Evolutionary conservation across 1,284 basidiomycete genomes (phyloP).

Genomic region (Crucibulum parvulum): DNA sequence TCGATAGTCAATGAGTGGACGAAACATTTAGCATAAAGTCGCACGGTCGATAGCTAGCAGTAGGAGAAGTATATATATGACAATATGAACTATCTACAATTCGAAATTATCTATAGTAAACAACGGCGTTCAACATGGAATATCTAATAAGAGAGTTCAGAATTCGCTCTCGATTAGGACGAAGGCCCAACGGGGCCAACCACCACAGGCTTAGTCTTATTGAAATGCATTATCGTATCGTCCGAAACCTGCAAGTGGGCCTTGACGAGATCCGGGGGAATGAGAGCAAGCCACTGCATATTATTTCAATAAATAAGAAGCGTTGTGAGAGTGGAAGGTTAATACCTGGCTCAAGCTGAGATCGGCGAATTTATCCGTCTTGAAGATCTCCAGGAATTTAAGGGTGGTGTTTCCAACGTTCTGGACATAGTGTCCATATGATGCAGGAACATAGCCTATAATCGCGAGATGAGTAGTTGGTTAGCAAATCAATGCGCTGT

Average conservation of each 20-base stretch:
- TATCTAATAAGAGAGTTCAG: no score
- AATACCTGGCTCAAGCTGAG: constrained; percentile 2
- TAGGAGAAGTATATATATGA: no score
- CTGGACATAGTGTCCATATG: constrained; percentile 69
- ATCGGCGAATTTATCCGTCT: constrained; percentile 31
- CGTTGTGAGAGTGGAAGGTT: not conserved
- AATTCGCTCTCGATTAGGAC: no score
- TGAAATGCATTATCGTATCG: constrained; percentile 48
- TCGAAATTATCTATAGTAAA: no score
- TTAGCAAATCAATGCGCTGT: not conserved
- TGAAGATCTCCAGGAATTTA: constrained; percentile 68
- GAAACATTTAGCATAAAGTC: no score
- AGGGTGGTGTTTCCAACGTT: constrained; percentile 68
- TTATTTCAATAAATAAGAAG: not conserved
- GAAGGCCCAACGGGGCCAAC: not conserved
- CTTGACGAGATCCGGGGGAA: constrained; percentile 59
- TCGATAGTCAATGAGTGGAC: no score
- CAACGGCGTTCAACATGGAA: no score
- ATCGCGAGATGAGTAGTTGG: not conserved
- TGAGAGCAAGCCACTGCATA: constrained; percentile 62
- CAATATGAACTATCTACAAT: no score
- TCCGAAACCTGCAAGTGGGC: constrained; percentile 57
- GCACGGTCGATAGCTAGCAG: no score
- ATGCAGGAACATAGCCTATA: not conserved
- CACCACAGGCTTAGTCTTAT: constrained; percentile 22